These are phyloP conservation scores for Globisporangium lucens DNA, from an alignment of 352 stramenopile genomes.

Conservation along the genomic window DNA sequence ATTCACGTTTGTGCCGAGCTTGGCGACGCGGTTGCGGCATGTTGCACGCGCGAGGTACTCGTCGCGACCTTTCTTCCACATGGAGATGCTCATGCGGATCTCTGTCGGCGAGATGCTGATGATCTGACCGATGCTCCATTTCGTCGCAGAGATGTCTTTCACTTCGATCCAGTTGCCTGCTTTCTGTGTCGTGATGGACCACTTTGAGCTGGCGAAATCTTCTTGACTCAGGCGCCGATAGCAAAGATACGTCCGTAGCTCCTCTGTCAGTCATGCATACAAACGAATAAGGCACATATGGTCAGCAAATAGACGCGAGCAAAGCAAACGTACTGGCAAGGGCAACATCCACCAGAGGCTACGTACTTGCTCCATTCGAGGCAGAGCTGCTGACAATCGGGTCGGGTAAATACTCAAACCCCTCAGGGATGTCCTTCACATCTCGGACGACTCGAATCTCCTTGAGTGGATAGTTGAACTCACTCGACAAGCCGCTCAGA, in stretches of 20 bases:
- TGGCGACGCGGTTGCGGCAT: conserved; percentile 61
- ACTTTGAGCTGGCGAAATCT: conserved; percentile 64
- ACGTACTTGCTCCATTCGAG: conserved; percentile 33
- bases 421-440: conserved; percentile 61
- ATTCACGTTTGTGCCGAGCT: conserved; percentile 70
- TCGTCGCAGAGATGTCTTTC: conserved; percentile 68
- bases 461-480: conserved; percentile 48
- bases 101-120: conserved; percentile 54
- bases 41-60: conserved; percentile 63
- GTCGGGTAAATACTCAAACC: conserved; percentile 51
- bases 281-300: background rate
- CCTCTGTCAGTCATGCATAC: conserved; percentile 24
- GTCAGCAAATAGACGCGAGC: conserved; percentile 9
- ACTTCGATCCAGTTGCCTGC: conserved; percentile 81
- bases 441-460: conserved; percentile 76
- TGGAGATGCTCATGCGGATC: conserved; percentile 67
- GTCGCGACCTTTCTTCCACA: conserved; percentile 67
- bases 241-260: conserved; percentile 69
- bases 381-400: conserved; percentile 38
- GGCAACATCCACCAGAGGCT: conserved; percentile 1
- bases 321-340: background rate
- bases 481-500: background rate
- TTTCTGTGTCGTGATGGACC: conserved; percentile 67
- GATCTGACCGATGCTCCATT: conserved; percentile 79
- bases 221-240: conserved; percentile 61